Base-by-base conservation (phyloP, 345 rosid species). In the Linum usitatissimum region DNA sequence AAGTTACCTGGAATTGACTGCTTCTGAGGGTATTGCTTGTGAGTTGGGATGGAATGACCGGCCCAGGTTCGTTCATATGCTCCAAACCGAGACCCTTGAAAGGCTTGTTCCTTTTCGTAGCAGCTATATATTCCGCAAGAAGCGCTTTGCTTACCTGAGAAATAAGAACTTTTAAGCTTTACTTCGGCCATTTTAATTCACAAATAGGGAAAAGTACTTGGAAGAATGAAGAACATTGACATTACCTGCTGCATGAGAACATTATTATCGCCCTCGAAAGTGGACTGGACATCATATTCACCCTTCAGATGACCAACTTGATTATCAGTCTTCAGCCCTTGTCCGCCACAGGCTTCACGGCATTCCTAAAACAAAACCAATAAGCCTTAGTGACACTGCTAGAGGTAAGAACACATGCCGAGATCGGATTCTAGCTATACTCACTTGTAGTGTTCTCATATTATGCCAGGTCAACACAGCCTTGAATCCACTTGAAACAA, bases 341-440 rank as follows among this genome's bases (percentile, higher is more conserved):
- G 98, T 59, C 97, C 98, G 74, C 95, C 97, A 65, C 89, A 83
- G 55, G 97, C 98, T 83, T 92, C 98, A 66, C 95, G 98, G 19
- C 98, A 89, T 83, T 92, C 98, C 98, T 88, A 4, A 59, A 42
- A 57, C 42, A 30, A 30, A 45, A 18, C 30, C 49, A 55, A 58
- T 6, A n/a, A 62, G 62, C 18, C 48, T 59, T 51, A 53, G 40
- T 45, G 14, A 60, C 15, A 55, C 34, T 2, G 36, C 62, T 40
- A 21, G 9, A 5, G 40, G 17, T 6, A 53, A 49, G 14, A 45
- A 34, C 31, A 14, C 18, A 45, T 68, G 53, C 51, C 51, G 4
- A 3, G 51, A 45, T 10, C 15, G 2, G 14, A 45, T 45, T 45
- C 15, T 4, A 10, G 17, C 28, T 45, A 15, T 40, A 10, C 51